A percentile compares a stretch with the other conserved stretches of the same genome.
Conservation (phyloP, 2,329 filamentous ascomycete species). For the Sporothrix euskadiensis region DNA sequence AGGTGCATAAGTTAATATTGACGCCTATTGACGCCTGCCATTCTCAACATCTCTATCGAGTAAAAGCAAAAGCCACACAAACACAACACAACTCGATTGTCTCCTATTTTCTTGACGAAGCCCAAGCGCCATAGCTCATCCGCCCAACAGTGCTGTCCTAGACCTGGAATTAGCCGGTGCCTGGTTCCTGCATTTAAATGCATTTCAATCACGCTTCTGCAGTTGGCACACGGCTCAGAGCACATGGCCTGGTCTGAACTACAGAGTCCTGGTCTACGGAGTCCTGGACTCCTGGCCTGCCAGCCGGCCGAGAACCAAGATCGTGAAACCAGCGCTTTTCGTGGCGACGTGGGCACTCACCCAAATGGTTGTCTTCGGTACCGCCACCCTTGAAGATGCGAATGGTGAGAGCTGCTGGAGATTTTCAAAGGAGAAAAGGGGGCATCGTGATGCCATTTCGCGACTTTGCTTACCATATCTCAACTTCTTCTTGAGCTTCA, state of each 20-base stretch:
- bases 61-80: not conserved
- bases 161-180: constrained; percentile 14
- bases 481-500: not conserved
- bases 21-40: not conserved
- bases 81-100: not conserved
- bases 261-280: too few relatives aligned
- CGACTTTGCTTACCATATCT: not conserved
- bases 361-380: not conserved
- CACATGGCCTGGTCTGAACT: not conserved
- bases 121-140: not conserved
- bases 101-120: not conserved
- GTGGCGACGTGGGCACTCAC: not conserved
- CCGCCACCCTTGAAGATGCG: not conserved
- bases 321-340: not conserved
- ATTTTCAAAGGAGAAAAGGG: not conserved
- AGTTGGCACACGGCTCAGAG: not conserved
- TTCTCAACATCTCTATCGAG: not conserved
- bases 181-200: constrained; percentile 19
- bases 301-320: not conserved
- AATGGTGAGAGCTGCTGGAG: not conserved
- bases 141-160: not conserved
- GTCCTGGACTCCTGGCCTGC: not conserved
- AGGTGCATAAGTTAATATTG: not conserved
- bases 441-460: not conserved
- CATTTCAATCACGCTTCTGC: not conserved